A percentile compares a stretch with the other conserved stretches of the same genome.
Conservation (phyloP, 257 asterid species). For the Oldenlandia corymbosa region DNA sequence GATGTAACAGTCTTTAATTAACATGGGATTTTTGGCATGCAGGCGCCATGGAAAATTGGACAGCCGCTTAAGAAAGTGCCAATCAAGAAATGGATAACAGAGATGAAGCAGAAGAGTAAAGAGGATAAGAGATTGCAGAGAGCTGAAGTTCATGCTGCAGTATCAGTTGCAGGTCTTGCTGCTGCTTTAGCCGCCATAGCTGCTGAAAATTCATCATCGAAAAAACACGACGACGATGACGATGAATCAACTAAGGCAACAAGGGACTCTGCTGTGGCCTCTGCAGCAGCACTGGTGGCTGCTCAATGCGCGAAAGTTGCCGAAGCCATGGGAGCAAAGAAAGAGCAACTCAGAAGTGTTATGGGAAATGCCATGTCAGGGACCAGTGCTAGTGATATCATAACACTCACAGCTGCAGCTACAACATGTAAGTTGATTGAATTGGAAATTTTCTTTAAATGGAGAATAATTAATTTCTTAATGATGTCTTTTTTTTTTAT, state of each 20-base stretch:
- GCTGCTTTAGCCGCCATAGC: constrained; percentile 90
- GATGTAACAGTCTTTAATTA: no score
- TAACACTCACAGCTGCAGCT: constrained; percentile 80
- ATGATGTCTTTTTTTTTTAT: neutral
- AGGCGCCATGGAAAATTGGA: constrained; percentile 70
- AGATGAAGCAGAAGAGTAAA: constrained; percentile 63
- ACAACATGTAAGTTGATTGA: constrained; percentile 52
- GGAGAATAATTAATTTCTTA: neutral
- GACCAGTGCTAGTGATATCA: constrained; percentile 53
- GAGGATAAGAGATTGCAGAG: constrained; percentile 67
- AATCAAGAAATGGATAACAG: constrained; percentile 83
- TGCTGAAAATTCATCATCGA: constrained; percentile 43
- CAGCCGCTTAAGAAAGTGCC: constrained; percentile 53
- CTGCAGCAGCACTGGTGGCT: constrained; percentile 85
- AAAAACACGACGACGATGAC: constrained; percentile 18
- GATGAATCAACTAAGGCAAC: constrained; percentile 10
- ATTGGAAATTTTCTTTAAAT: neutral
- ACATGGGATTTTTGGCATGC: constrained; percentile 20
- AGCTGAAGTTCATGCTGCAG: constrained; percentile 89
- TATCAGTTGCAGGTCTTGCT: constrained; percentile 91
- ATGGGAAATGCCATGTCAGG: constrained; percentile 66
- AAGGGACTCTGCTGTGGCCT: constrained; percentile 69
- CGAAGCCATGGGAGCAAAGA: constrained; percentile 93
- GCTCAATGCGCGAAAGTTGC: constrained; percentile 90
- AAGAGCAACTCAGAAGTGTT: constrained; percentile 59